A percentile compares a stretch with the other conserved stretches of the same genome.
Conservation (phyloP, 441 rosid genomes). For the Eutrema salsugineum region DNA sequence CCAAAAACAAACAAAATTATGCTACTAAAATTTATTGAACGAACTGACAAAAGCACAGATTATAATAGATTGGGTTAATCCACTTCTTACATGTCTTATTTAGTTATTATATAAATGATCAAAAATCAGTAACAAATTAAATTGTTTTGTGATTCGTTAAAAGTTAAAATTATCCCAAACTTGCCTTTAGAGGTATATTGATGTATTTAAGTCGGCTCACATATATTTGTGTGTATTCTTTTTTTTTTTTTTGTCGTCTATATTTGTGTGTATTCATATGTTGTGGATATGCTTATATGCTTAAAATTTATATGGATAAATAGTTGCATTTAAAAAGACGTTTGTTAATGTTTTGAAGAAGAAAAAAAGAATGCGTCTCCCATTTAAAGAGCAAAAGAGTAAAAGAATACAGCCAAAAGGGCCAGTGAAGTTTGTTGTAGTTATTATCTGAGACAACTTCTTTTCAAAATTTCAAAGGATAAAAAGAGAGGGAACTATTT, state of each 20-base stretch:
- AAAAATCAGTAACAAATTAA: background rate
- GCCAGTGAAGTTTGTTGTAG: conserved; percentile 9
- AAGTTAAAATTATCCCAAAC: background rate
- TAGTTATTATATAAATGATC: background rate
- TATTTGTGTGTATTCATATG: background rate
- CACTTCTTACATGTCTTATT: background rate
- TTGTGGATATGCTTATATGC: background rate
- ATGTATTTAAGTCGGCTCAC: background rate
- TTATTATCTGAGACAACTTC: background rate
- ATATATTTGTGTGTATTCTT: no score
- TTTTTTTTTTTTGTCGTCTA: no score
- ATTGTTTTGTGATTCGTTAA: background rate
- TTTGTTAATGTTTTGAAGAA: background rate
- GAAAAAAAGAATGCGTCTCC: background rate
- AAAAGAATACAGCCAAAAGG: conserved; percentile 6
- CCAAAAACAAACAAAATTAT: background rate
- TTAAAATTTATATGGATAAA: background rate
- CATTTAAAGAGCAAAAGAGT: background rate
- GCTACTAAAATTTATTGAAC: background rate
- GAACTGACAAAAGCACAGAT: background rate
- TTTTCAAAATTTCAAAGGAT: background rate
- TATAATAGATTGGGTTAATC: background rate
- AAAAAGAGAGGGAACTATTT: background rate
- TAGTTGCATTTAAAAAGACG: background rate
- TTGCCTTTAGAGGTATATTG: background rate